Conservation (phyloP, 1,139 yeast species). For the Zygosaccharomyces pseudobailii region DNA sequence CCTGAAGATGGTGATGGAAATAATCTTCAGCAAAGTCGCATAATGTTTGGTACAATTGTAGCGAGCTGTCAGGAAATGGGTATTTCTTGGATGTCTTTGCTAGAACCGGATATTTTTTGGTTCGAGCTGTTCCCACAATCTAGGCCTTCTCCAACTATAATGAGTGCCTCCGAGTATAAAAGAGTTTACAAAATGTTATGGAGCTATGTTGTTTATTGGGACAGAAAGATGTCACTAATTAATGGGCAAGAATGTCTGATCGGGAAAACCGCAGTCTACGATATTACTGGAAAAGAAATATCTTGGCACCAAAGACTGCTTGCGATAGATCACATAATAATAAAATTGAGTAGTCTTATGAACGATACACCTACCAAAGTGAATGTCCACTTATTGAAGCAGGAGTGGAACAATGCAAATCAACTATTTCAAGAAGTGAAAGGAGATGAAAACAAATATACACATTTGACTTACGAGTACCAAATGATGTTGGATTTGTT, state of each 20-base stretch:
- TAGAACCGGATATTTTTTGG: slow-evolving; percentile 15
- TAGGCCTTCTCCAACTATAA: slow-evolving; percentile 16
- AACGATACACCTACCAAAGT: slow-evolving; percentile 24
- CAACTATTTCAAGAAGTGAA: slow-evolving; percentile 6
- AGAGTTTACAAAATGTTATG: slow-evolving; percentile 24
- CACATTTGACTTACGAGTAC: slow-evolving; percentile 21
- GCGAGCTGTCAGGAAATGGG: slow-evolving; percentile 31
- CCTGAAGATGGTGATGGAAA: slow-evolving; percentile 34
- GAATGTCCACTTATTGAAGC: slow-evolving; percentile 14
- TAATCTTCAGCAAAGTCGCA: slow-evolving; percentile 26
- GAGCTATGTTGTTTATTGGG: slow-evolving; percentile 30
- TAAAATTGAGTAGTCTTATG: slow-evolving; percentile 18
- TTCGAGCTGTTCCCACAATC: slow-evolving; percentile 18
- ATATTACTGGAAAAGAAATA: slow-evolving; percentile 1
- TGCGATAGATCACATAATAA: slow-evolving; percentile 20
- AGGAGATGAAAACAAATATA: slow-evolving; percentile 1
- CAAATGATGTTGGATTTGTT: slow-evolving; percentile 22
- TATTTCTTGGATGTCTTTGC: slow-evolving; percentile 25
- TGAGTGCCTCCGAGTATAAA: slow-evolving; percentile 18
- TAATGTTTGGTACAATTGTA: slow-evolving; percentile 29
- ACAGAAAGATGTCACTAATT: slow-evolving; percentile 28
- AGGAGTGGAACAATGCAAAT: slow-evolving; percentile 13
- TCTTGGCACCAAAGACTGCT: slow-evolving; percentile 22
- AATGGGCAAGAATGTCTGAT: slow-evolving; percentile 31
- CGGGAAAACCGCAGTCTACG: slow-evolving; percentile 19